Evolutionary conservation across 2,329 filamentous ascomycete genomes (phyloP).

Genomic region (Magnaporthales sp.): DNA sequence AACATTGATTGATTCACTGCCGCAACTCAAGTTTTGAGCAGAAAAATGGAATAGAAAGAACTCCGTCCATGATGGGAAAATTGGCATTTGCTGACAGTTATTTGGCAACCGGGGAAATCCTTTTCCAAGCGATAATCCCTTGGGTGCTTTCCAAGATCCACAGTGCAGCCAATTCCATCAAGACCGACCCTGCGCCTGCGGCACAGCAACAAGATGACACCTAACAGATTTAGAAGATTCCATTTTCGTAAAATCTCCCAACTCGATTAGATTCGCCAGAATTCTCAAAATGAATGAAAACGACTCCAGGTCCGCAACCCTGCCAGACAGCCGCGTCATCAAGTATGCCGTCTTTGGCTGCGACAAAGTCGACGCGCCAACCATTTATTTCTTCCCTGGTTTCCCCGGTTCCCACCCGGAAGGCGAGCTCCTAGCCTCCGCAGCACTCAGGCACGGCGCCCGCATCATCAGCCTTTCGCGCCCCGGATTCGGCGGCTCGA

Average conservation of each 20-base stretch:
- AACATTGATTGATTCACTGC: no score
- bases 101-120: background rate
- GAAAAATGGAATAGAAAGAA: no score
- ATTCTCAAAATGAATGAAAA: background rate
- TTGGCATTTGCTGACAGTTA: no score
- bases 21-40: no score
- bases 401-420: constrained; percentile 32
- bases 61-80: no score
- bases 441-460: constrained; percentile 17
- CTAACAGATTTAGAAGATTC: background rate
- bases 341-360: constrained; percentile 33
- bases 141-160: background rate
- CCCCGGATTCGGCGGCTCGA: constrained; percentile 32
- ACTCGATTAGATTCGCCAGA: background rate
- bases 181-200: background rate
- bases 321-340: constrained; percentile 29
- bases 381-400: constrained; percentile 31
- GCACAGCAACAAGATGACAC: background rate
- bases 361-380: constrained; percentile 16
- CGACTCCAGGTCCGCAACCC: constrained; percentile 4
- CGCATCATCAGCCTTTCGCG: constrained; percentile 30
- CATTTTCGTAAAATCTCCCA: background rate
- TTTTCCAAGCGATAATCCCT: no score
- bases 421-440: constrained; percentile 16
- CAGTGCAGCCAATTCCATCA: background rate